Evolutionary conservation across 2,329 filamentous ascomycete species (phyloP), one percentile per base, ranked within the genome.

Genomic region (Cryphonectria radicalis): DNA sequence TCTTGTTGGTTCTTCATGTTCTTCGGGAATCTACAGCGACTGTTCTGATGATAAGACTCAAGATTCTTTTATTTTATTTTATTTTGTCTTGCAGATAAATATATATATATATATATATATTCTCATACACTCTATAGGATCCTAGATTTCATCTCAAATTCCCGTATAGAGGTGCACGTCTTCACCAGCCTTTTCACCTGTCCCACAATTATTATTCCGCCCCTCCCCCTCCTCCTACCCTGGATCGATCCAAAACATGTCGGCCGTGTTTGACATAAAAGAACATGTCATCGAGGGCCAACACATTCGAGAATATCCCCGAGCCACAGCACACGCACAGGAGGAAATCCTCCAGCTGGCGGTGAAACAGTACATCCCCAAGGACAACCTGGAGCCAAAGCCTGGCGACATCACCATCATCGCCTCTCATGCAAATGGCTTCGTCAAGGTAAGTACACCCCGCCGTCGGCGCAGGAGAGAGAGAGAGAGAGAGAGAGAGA

Each of bases 381-480:
- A 89, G 69, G 87, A 91, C 77, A 94, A 95, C 76, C 86, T 84
- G 0, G 81, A 83, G 35, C 92, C 93, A 0, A 85, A 89, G 73
- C 88, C 89, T 0, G 93, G 93, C 46, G 93, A 96, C 80, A 84
- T 98, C 11, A 98, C 94, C 28, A 90, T 98, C 71, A 90, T 98
- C 69, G 94, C 88, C 14, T 91, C 92, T 5, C 95, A 98, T 82
- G 95, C 94, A 66, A 98, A 98, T 83, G 95, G 92, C 14, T 97
- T 98, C 75, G 92, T 93, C 14, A 98, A 98, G 87, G 93, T 93
- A 80, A 79, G 35, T 14, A 60, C 25, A 22, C n/a, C 19, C 1
- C 46, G 32, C 46, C 22, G 46, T n/a, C 7, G 17, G 46, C 43
- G 17, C 43, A 50, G 14, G 14, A 43, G 14, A 17, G 14, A 43